Percentiles rank a stretch among this genome's conserved stretches.
phyloP scores from a whole-genome alignment of 192 early-diverging fungal species.

The Backusella australiensis region DNA sequence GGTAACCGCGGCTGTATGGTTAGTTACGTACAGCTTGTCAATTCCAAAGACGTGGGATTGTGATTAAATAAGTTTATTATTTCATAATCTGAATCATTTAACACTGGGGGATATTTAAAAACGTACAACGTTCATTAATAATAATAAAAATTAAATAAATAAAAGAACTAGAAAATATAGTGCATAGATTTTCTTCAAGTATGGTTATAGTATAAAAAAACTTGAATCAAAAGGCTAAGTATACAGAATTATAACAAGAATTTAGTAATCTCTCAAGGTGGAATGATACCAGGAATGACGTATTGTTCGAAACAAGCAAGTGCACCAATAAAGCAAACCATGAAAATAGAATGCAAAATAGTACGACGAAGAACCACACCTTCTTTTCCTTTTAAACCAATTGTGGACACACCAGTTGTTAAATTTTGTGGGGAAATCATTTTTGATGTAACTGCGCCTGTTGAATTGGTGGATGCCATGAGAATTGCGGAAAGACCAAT shows the following conservation, averaged over 20 bases:
- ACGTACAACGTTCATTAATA: slow-evolving; percentile 3
- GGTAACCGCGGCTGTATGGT: background rate
- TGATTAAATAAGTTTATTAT: background rate
- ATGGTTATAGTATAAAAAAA: background rate
- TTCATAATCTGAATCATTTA: background rate
- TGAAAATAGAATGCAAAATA: slow-evolving; percentile 32
- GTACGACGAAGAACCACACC: slow-evolving; percentile 33
- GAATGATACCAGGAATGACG: slow-evolving; percentile 29
- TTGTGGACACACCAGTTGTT: slow-evolving; percentile 39
- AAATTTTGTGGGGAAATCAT: slow-evolving; percentile 43
- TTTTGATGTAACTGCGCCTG: slow-evolving; percentile 33
- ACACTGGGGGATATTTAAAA: background rate
- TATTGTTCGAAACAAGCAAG: slow-evolving; percentile 35
- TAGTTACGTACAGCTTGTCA: background rate
- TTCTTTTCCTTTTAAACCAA: slow-evolving; percentile 36
- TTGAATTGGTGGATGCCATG: slow-evolving; percentile 40
- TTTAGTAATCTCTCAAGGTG: background rate
- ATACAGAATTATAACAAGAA: background rate
- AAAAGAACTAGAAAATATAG: background rate
- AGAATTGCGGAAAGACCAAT: slow-evolving; percentile 34
- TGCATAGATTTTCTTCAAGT: background rate
- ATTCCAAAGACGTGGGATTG: background rate
- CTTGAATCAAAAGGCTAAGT: background rate
- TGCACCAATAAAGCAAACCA: slow-evolving; percentile 30
- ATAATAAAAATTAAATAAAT: background rate